These are phyloP conservation scores for Auricularia heimuer DNA, from an alignment of 768 basidiomycete genomes.

Conservation along the genomic window DNA sequence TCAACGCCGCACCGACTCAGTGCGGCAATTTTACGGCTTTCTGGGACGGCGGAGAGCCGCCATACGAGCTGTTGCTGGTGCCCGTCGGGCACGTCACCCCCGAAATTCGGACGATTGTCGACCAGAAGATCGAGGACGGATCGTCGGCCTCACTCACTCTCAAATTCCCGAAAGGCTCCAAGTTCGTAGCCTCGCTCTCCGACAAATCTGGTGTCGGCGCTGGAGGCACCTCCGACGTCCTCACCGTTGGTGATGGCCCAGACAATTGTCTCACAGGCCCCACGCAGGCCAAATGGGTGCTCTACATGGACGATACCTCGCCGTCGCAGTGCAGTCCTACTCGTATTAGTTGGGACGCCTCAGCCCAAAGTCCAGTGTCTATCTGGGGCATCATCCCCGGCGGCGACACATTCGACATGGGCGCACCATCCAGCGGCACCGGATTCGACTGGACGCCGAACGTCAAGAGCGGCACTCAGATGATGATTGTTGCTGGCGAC, in stretches of 20 bases:
- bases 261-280: constrained; percentile 23
- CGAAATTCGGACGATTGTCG: constrained; percentile 54
- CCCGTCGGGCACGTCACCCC: constrained; percentile 55
- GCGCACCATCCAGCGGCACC: constrained; percentile 30
- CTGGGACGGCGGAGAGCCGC: constrained; percentile 49
- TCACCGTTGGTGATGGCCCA: constrained; percentile 20
- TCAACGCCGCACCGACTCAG: constrained; percentile 45
- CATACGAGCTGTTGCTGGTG: constrained; percentile 57
- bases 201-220: constrained; percentile 10
- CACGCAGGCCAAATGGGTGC: not conserved
- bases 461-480: constrained; percentile 52
- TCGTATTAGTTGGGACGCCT: constrained; percentile 32
- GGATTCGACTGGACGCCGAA: constrained; percentile 64
- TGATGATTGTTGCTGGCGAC: constrained; percentile 62
- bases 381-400: constrained; percentile 45
- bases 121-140: constrained; percentile 39
- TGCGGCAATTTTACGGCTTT: constrained; percentile 56
- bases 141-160: constrained; percentile 34
- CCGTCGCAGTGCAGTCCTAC: constrained; percentile 11
- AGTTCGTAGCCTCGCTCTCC: constrained; percentile 53
- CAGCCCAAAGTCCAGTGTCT: constrained; percentile 71
- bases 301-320: constrained; percentile 34
- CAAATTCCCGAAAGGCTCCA: constrained; percentile 54
- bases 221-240: constrained; percentile 10
- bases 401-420: constrained; percentile 32